A percentile compares a stretch with the other conserved stretches of the same genome.
These are phyloP conservation scores for Arthrobotrys pseudoclavata DNA, from an alignment of 2,329 filamentous ascomycete genomes.

Conservation along the genomic window DNA sequence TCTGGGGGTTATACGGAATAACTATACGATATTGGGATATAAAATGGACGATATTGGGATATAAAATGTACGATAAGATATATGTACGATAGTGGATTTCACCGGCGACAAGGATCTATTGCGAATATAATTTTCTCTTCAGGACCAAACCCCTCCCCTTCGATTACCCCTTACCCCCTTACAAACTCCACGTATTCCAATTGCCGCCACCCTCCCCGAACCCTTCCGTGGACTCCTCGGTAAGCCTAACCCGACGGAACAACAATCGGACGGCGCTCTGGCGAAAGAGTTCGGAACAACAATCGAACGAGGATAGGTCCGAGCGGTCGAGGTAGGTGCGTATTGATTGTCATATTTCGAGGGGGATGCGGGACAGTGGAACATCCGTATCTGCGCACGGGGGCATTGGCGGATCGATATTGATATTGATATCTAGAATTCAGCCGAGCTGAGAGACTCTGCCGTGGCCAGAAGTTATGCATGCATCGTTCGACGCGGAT, in stretches of 20 bases:
- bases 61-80: too few relatives aligned
- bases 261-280: background rate
- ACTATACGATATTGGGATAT: background rate
- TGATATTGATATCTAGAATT: too few relatives aligned
- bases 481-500: background rate
- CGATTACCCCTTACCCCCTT: too few relatives aligned
- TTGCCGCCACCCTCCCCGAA: background rate
- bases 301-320: background rate
- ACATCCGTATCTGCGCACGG: too few relatives aligned
- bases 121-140: background rate
- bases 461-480: too few relatives aligned
- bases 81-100: too few relatives aligned
- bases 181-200: conserved; percentile 24
- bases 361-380: background rate
- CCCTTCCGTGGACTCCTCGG: background rate
- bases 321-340: background rate
- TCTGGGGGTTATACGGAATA: background rate
- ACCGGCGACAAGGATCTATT: too few relatives aligned
- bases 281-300: background rate
- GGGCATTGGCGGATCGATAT: too few relatives aligned
- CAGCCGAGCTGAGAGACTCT: too few relatives aligned
- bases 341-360: conserved; percentile 8
- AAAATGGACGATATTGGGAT: background rate
- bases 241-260: background rate
- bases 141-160: background rate